Evolutionary conservation across 2,329 filamentous ascomycete genomes (phyloP).

Genomic region (Fusarium oxysporum): DNA sequence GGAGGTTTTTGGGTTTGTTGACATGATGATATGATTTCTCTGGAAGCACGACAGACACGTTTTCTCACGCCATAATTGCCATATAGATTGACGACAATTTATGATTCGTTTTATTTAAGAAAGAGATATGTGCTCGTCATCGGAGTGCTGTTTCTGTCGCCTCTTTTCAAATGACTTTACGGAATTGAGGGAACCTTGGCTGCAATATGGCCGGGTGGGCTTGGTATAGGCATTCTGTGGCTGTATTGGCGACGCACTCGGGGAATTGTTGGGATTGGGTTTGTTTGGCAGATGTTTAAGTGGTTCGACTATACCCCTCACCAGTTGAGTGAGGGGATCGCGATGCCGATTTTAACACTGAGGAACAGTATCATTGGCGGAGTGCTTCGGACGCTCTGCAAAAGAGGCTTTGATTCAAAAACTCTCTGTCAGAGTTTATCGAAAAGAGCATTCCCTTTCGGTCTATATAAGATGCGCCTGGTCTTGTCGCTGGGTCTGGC

Average conservation of each 20-base stretch:
- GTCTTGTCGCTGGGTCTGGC: not conserved
- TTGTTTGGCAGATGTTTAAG: not conserved
- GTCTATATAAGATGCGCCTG: conserved; percentile 2
- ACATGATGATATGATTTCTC: conserved; percentile 22
- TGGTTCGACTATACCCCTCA: not conserved
- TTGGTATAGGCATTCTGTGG: not conserved
- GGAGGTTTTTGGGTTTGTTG: conserved; percentile 15
- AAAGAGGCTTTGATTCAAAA: not conserved
- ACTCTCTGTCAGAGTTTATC: not conserved
- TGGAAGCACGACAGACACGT: conserved; percentile 28
- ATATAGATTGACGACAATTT: conserved; percentile 28
- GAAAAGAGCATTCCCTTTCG: not conserved
- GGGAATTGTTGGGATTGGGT: not conserved
- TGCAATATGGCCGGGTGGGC: not conserved
- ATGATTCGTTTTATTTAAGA: conserved; percentile 2
- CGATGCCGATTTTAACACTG: not conserved
- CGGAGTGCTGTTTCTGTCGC: not conserved
- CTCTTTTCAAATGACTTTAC: not conserved
- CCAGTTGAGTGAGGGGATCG: not conserved
- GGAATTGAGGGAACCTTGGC: not conserved
- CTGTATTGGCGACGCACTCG: not conserved
- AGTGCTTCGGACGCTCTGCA: not conserved
- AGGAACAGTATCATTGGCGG: not conserved
- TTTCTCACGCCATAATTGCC: conserved; percentile 21
- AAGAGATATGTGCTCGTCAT: not conserved